Percentiles rank a stretch among this genome's conserved stretches.
Conservation (phyloP, 768 basidiomycete species). For the Mycena albidolilacea region DNA sequence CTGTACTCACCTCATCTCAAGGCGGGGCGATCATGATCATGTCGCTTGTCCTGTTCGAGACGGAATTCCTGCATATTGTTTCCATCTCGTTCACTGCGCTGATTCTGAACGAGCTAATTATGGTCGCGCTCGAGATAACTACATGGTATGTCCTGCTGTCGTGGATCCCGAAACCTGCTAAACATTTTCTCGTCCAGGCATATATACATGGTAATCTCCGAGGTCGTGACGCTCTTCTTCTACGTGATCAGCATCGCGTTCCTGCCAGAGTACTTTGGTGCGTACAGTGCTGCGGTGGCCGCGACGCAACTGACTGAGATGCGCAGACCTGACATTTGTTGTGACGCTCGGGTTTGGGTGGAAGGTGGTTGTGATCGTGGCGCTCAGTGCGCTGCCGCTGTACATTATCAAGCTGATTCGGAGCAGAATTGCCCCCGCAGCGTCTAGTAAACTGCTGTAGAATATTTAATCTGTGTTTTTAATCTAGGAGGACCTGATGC, state of each 20-base stretch:
- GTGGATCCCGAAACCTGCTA: neutral
- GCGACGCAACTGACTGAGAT: conserved; percentile 25
- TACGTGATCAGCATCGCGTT: conserved; percentile 95
- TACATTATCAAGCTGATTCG: conserved; percentile 92
- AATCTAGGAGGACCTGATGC: conserved; percentile 6
- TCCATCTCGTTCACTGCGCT: conserved; percentile 98
- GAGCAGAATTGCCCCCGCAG: conserved; percentile 90
- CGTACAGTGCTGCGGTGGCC: conserved; percentile 45
- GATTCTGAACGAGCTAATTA: conserved; percentile 96
- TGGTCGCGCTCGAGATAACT: conserved; percentile 98
- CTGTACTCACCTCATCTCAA: conserved; percentile 46
- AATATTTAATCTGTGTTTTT: conserved; percentile 19
- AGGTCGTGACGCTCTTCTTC: conserved; percentile 88
- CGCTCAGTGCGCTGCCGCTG: conserved; percentile 92
- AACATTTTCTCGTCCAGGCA: conserved; percentile 70
- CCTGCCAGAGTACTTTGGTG: conserved; percentile 97
- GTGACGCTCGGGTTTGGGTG: conserved; percentile 89
- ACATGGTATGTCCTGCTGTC: conserved; percentile 76
- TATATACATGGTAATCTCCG: conserved; percentile 93
- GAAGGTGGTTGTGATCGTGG: conserved; percentile 97
- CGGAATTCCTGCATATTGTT: conserved; percentile 97
- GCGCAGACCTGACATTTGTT: conserved; percentile 91
- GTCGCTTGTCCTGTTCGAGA: conserved; percentile 96
- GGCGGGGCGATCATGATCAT: conserved; percentile 99
- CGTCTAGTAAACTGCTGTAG: conserved; percentile 91